Conservation (phyloP, 768 basidiomycete genomes). For the Paxillus involutus region DNA sequence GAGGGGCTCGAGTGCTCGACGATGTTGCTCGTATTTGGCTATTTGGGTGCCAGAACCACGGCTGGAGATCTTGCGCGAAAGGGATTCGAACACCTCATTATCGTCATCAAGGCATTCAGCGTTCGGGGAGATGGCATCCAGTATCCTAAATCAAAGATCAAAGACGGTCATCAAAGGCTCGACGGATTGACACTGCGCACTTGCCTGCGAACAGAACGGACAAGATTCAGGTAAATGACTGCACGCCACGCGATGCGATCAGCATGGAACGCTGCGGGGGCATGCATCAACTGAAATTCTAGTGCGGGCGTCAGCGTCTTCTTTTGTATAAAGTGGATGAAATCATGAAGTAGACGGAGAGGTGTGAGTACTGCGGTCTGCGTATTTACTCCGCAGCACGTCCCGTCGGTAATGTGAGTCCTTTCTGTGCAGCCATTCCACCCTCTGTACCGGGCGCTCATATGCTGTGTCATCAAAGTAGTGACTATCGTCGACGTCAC, state of each 20-base stretch:
- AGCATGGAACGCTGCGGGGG: conserved; percentile 71
- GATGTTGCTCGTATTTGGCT: conserved; percentile 62
- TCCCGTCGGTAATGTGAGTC: neutral
- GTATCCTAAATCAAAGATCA: conserved; percentile 46
- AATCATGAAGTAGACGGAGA: neutral
- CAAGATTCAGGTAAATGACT: conserved; percentile 86
- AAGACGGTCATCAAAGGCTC: neutral
- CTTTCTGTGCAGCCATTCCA: neutral
- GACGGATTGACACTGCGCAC: conserved; percentile 18
- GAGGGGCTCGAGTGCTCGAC: conserved; percentile 64
- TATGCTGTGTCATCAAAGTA: neutral
- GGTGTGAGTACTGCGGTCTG: neutral
- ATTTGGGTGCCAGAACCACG: conserved; percentile 49
- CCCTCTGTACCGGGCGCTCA: neutral
- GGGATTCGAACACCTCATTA: conserved; percentile 51
- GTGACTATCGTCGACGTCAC: neutral
- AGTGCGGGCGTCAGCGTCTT: conserved; percentile 22
- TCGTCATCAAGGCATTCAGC: conserved; percentile 53
- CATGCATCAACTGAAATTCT: conserved; percentile 86
- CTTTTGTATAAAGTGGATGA: conserved; percentile 1
- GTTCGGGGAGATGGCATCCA: conserved; percentile 73
- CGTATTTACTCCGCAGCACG: neutral
- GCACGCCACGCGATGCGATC: conserved; percentile 86
- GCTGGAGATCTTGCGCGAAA: conserved; percentile 44
- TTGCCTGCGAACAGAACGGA: conserved; percentile 76